Base-by-base conservation (phyloP, 2,329 filamentous ascomycete genomes). In the Albifimbria verrucaria region DNA sequence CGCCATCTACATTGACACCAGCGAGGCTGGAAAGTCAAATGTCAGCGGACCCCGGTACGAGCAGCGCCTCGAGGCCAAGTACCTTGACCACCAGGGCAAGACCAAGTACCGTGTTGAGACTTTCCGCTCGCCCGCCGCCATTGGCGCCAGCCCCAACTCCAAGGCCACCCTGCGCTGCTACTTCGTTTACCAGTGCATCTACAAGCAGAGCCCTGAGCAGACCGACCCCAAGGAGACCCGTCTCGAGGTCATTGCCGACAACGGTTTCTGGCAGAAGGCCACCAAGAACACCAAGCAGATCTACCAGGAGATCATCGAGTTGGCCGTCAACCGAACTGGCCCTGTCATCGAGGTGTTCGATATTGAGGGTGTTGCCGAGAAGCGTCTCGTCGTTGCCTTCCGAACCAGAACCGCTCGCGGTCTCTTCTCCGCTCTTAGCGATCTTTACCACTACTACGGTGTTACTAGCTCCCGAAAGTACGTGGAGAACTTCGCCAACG, bases 301-400 rank as follows among this genome's bases (percentile, higher is more conserved):
- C 65, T 99, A 99, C 77, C 89, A 95, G 71, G 89, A 96, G 64
- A 90, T 97, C 65, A 92, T 99, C 66, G 85, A 89, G 67, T 83
- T 90, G 52, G 92, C 92, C 4, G 90, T 97, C 52, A 79, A 79
- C 64, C 81, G 94, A 57, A 93, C 90, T 28, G 94, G 94, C 6
- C 94, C 94, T 3, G 94, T 99, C 62, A 97, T 99, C 61, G 93
- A 99, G 74, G 90, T 96, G 71, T 99, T 96, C 65, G 93, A 99
- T 68, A 92, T 99, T 52, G 91, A 96, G 67, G 90, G 84, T 61
- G 89, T 88, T 18, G 84, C 88, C 26, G 94, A 99, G 78, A 97
- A 97, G 82, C 85, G 94, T 64, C 78, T 99, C 55, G 92, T 99
- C 52, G 83, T 99, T 63, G 94, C 92, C 45, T 97, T 97, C 80